Evolutionary conservation across 1,284 basidiomycete genomes (phyloP), one percentile per base, ranked within the genome.

Genomic region (Fistulinella cinereoalba): DNA sequence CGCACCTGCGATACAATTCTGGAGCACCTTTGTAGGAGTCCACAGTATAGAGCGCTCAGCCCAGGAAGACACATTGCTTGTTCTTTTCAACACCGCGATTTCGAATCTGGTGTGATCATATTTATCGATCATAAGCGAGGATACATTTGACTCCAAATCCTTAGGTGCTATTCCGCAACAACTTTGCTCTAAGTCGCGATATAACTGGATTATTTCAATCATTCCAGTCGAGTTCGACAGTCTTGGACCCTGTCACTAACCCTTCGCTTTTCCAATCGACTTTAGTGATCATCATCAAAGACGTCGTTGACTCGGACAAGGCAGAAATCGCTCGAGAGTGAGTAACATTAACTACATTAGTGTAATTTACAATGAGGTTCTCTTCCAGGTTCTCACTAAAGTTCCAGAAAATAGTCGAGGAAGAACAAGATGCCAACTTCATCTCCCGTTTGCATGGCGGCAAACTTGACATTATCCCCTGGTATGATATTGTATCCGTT

Each of bases 211-310:
- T 83, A 1, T 84, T 83, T 51, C 75, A 80, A 49, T 81, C 81
- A 0, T 83, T 83, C 66, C 81, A 83, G 53, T 78, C 79, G 0
- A 81, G 80, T 8, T 75, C 80, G 0, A 72, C 74, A 0, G 71
- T 83, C 7, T 62, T 84, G 2, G 77, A 84, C 52, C 81, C 81
- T 1, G 67, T 70, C 7, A 67, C 75, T 0, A 84, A 83, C 55
- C 79, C 78, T 0, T 69, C 71, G 3, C 61, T 84, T 2, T 84
- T 84, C 65, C 74, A 76, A 48, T 82, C 79, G 0, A 78, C 71
- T 0, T 60, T 85, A 13, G 74, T 73, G 2, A 80, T 84, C 46
- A 80, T 84, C 38, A 83, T 83, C 60, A 83, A 82, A 71, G 81
- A 84, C 45, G 82, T 83, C 4, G 71, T 80, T 0, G 77, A 81